Percentiles rank a stretch among this genome's conserved stretches.
phyloP scores from a whole-genome alignment of 1,284 basidiomycete genomes.

The Cryptococcus sp. region DNA sequence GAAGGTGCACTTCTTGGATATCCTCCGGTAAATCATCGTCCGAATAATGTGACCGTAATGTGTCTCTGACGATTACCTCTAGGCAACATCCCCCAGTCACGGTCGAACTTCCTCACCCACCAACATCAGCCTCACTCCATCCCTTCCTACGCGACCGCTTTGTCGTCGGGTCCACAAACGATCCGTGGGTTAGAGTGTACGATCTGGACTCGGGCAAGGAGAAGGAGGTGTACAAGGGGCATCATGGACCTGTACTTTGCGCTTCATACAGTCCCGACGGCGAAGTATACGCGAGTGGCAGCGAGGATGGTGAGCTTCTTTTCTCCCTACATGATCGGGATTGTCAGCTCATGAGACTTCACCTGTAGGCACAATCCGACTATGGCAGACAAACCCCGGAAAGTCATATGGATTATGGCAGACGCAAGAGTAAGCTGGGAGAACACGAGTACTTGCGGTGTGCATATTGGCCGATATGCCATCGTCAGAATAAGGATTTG shows the following conservation, averaged over 20 bases:
- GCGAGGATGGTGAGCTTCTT: conserved; percentile 59
- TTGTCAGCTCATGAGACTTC: not conserved
- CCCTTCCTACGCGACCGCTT: conserved; percentile 85
- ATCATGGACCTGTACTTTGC: conserved; percentile 95
- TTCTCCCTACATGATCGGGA: too few species aligned
- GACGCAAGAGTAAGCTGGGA: conserved; percentile 42
- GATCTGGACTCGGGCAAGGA: conserved; percentile 82
- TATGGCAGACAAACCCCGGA: conserved; percentile 94
- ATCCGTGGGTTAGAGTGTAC: conserved; percentile 97
- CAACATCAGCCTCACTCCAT: conserved; percentile 89
- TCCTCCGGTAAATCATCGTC: conserved; percentile 47
- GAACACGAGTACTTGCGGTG: not conserved
- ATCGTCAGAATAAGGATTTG: too few species aligned
- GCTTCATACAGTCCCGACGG: conserved; percentile 95
- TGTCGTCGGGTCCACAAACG: conserved; percentile 83
- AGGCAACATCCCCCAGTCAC: conserved; percentile 58
- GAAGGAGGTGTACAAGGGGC: conserved; percentile 89
- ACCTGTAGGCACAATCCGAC: conserved; percentile 74
- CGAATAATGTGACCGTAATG: not conserved
- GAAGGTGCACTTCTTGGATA: conserved; percentile 75
- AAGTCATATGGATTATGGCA: conserved; percentile 94
- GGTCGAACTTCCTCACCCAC: conserved; percentile 69
- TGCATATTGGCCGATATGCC: too few species aligned
- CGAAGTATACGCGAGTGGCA: conserved; percentile 96
- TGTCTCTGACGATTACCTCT: conserved; percentile 17